A percentile compares a stretch with the other conserved stretches of the same genome.
Conservation (phyloP, 2,329 filamentous ascomycete genomes). For the Nemania sp. region DNA sequence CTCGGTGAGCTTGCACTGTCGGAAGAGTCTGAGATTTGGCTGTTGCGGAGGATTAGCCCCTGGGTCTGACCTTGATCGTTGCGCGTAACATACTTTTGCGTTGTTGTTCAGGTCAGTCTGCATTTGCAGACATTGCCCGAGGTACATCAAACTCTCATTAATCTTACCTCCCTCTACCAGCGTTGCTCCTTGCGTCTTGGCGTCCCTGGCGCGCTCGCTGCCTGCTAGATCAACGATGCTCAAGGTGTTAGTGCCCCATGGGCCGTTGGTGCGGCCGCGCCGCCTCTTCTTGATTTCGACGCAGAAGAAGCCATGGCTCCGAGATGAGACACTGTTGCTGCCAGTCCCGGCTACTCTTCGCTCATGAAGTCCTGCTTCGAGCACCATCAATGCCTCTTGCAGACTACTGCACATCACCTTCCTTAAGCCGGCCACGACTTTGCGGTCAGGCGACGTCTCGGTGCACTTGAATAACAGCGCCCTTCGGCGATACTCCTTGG, state of each 20-base stretch:
- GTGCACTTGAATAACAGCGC: constrained; percentile 91
- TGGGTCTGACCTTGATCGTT: neutral
- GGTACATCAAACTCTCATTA: constrained; percentile 97
- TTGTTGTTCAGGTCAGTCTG: constrained; percentile 79
- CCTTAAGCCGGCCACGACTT: constrained; percentile 87
- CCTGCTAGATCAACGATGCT: constrained; percentile 92
- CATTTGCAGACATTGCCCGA: constrained; percentile 95
- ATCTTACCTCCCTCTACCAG: constrained; percentile 97
- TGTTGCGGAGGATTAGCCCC: constrained; percentile 41
- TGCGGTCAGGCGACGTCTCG: constrained; percentile 84
- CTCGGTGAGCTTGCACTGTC: constrained; percentile 85
- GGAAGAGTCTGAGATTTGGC: constrained; percentile 76
- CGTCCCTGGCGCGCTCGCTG: constrained; percentile 89
- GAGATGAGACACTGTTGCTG: constrained; percentile 88
- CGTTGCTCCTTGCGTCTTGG: constrained; percentile 91
- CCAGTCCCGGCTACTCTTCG: constrained; percentile 86
- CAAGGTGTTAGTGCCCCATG: constrained; percentile 77
- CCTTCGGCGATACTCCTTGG: constrained; percentile 74
- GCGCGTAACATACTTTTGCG: constrained; percentile 63
- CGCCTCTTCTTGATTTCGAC: constrained; percentile 87
- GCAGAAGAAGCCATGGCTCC: constrained; percentile 95
- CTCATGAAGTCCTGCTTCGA: constrained; percentile 88
- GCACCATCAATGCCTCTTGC: constrained; percentile 82
- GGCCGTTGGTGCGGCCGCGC: constrained; percentile 52
- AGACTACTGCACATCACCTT: constrained; percentile 87